Evolutionary conservation across 2,329 filamentous ascomycete species (phyloP).

Genomic region (Huntiella decipiens): DNA sequence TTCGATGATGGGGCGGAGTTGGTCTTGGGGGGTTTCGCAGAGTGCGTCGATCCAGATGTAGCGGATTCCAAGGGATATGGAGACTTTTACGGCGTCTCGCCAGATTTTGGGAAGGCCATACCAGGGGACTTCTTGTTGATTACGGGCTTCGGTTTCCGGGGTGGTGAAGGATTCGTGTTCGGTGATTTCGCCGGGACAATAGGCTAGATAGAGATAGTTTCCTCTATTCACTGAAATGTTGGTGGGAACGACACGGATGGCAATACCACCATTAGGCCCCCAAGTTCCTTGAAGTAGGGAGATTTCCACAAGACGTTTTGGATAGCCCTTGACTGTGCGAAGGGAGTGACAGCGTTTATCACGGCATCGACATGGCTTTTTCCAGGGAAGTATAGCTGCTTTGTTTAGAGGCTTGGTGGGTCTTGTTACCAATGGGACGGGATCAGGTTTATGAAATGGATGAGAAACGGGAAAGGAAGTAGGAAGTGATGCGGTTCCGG

Average conservation of each 20-base stretch:
- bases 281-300: conserved; percentile 4
- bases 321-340: not conserved
- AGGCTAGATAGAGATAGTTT: conserved; percentile 3
- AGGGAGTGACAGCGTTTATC: not conserved
- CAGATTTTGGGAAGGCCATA: not conserved
- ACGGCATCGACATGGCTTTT: conserved; percentile 1
- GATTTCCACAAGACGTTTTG: conserved; percentile 4
- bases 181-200: conserved; percentile 1
- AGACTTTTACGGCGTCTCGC: conserved; percentile 1
- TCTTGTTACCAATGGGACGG: not conserved
- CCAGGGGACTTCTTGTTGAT: conserved; percentile 6
- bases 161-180: not conserved
- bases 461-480: not conserved
- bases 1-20: too few relatives aligned
- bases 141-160: not conserved
- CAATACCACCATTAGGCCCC: not conserved
- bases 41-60: conserved; percentile 6
- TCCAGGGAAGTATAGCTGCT: not conserved
- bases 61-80: conserved; percentile 4
- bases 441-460: not conserved
- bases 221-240: not conserved
- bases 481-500: not conserved
- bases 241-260: conserved; percentile 1
- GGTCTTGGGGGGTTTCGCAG: not conserved
- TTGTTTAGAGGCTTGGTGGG: not conserved